A percentile compares a stretch with the other conserved stretches of the same genome.
Conservation (phyloP, 2,329 filamentous ascomycete species). For the Rhynchosporium secalis region DNA sequence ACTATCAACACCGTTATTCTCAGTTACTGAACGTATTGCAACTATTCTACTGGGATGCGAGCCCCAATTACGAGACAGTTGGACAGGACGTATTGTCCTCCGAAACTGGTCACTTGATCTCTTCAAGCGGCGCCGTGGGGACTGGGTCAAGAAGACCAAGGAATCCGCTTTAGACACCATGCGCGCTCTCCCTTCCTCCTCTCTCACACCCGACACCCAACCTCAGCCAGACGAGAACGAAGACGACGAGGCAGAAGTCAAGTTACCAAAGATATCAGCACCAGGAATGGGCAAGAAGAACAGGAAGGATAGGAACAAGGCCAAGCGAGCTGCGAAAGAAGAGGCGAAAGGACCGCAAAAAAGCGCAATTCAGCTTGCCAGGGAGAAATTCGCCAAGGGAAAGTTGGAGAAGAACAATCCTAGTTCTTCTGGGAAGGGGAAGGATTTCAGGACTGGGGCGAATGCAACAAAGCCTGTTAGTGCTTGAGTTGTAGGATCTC, state of each 20-base stretch:
- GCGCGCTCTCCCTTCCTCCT: neutral
- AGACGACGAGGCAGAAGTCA: constrained; percentile 13
- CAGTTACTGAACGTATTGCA: constrained; percentile 67
- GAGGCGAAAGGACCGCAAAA: constrained; percentile 22
- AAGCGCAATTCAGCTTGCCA: constrained; percentile 37
- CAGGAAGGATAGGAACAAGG: constrained; percentile 16
- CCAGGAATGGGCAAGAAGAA: constrained; percentile 14
- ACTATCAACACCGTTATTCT: constrained; percentile 48
- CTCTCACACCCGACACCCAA: neutral
- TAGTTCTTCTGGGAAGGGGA: neutral
- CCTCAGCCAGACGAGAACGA: constrained; percentile 9
- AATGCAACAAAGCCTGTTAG: constrained; percentile 20
- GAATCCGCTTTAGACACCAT: constrained; percentile 5
- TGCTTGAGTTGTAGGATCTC: neutral
- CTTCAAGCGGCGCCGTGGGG: constrained; percentile 60
- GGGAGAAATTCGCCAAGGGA: constrained; percentile 37
- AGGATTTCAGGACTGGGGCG: constrained; percentile 22
- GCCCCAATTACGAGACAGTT: constrained; percentile 60
- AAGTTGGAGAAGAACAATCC: constrained; percentile 24
- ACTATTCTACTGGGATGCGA: constrained; percentile 62
- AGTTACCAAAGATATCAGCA: constrained; percentile 7
- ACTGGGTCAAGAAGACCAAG: constrained; percentile 65
- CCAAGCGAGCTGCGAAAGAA: neutral
- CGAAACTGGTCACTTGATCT: constrained; percentile 74
- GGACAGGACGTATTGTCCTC: constrained; percentile 67